These are phyloP conservation scores for Monilinia polystroma DNA, from an alignment of 2,329 filamentous ascomycete species.

Conservation along the genomic window DNA sequence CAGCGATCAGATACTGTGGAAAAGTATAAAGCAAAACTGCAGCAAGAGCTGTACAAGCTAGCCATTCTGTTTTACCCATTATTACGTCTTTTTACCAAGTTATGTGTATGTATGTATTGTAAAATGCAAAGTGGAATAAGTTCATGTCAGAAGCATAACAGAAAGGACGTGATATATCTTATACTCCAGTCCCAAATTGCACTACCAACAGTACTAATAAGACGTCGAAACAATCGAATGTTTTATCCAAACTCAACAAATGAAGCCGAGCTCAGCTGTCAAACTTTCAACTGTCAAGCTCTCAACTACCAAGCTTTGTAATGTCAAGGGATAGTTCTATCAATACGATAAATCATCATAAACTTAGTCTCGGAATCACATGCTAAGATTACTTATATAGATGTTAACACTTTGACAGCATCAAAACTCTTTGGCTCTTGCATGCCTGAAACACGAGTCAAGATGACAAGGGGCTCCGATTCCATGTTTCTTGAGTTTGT, in stretches of 20 bases:
- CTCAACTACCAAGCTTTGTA: no score
- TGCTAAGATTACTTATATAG: not conserved
- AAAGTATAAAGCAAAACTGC: conserved; percentile 16
- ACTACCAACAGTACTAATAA: not conserved
- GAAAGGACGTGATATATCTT: not conserved
- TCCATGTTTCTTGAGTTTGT: not conserved
- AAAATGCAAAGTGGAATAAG: not conserved
- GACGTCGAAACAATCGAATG: not conserved
- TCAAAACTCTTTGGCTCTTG: conserved; percentile 6
- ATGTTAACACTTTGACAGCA: not conserved
- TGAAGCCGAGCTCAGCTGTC: not conserved
- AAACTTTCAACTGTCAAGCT: not conserved
- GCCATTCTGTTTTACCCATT: conserved; percentile 17
- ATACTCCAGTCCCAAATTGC: not conserved
- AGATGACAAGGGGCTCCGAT: not conserved
- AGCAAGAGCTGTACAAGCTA: conserved; percentile 8
- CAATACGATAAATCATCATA: not conserved
- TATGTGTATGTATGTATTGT: not conserved
- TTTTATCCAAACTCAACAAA: not conserved
- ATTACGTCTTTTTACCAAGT: not conserved
- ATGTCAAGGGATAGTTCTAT: not conserved
- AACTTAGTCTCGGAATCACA: conserved; percentile 12
- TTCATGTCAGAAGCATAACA: not conserved
- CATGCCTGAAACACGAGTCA: conserved; percentile 6
- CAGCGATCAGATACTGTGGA: conserved; percentile 11